A percentile compares a stretch with the other conserved stretches of the same genome.
Evolutionary conservation across 371 early-diverging fungal species (phyloP).

Genomic region (Rhizopus sp.): DNA sequence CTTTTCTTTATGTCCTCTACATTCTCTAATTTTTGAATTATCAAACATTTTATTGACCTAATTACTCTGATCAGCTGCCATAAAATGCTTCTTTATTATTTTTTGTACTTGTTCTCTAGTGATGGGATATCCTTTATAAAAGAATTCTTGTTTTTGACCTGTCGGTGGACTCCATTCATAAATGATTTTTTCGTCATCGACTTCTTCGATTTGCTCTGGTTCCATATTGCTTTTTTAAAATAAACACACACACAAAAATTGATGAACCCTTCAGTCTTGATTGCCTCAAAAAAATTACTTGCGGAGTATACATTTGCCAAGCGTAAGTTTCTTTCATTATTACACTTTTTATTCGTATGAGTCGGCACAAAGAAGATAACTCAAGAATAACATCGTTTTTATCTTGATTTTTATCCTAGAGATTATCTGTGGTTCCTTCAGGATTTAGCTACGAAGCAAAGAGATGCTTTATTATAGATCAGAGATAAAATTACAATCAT

Average conservation of each 20-base stretch:
- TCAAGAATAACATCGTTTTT: too few species aligned
- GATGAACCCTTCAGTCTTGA: too few species aligned
- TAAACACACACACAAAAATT: background rate
- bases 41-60: constrained; percentile 42
- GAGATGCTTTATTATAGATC: too few species aligned
- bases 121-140: constrained; percentile 31
- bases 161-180: constrained; percentile 48
- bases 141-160: constrained; percentile 33
- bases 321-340: too few species aligned
- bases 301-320: too few species aligned
- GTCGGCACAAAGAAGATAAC: too few species aligned
- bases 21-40: constrained; percentile 44
- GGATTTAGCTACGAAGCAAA: too few species aligned
- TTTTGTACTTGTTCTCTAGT: constrained; percentile 30
- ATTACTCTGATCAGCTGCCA: background rate
- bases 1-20: constrained; percentile 60
- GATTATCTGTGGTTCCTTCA: too few species aligned
- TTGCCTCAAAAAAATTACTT: too few species aligned
- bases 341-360: too few species aligned
- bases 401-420: too few species aligned
- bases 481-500: too few species aligned
- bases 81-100: background rate
- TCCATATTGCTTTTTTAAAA: background rate
- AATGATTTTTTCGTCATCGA: constrained; percentile 24
- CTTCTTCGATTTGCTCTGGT: constrained; percentile 7